These are phyloP conservation scores for Teratosphaeria viscida DNA, from an alignment of 2,329 filamentous ascomycete species.

Conservation along the genomic window DNA sequence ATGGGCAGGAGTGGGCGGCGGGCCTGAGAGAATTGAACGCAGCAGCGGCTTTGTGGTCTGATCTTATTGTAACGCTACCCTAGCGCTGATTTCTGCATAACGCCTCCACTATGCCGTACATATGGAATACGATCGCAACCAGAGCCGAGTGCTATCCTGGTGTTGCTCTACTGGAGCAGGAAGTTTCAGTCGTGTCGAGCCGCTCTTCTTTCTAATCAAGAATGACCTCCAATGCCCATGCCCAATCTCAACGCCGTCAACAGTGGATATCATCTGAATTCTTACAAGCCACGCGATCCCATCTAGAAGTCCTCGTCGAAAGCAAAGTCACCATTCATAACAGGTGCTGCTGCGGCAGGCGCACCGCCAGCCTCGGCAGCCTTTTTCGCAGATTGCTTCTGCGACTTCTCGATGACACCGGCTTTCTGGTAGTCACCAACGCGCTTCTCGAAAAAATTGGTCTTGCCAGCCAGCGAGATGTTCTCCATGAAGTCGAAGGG, in stretches of 20 bases:
- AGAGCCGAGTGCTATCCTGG: not conserved
- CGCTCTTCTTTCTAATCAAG: not conserved
- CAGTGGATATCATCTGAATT: not conserved
- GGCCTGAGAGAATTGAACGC: not conserved
- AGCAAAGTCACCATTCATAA: constrained; percentile 61
- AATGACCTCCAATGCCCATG: not conserved
- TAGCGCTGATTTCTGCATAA: not conserved
- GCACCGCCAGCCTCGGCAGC: constrained; percentile 27
- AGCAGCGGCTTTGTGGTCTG: not conserved
- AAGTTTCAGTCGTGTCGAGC: not conserved
- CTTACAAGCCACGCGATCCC: not conserved
- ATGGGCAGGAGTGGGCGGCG: not conserved
- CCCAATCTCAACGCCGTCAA: not conserved
- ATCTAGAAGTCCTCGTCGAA: constrained; percentile 96
- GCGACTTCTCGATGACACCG: constrained; percentile 88
- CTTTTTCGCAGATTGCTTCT: constrained; percentile 33
- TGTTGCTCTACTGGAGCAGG: not conserved
- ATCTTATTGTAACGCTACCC: not conserved
- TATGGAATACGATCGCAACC: not conserved
- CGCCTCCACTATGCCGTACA: not conserved
- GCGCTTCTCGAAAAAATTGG: constrained; percentile 99
- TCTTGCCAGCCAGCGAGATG: constrained; percentile 97
- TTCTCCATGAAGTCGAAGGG: constrained; percentile 99
- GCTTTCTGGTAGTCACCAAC: constrained; percentile 99
- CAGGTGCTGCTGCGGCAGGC: constrained; percentile 36